A percentile compares a stretch with the other conserved stretches of the same genome.
phyloP scores from a whole-genome alignment of 331 rosid species.

The Malus hybrid region DNA sequence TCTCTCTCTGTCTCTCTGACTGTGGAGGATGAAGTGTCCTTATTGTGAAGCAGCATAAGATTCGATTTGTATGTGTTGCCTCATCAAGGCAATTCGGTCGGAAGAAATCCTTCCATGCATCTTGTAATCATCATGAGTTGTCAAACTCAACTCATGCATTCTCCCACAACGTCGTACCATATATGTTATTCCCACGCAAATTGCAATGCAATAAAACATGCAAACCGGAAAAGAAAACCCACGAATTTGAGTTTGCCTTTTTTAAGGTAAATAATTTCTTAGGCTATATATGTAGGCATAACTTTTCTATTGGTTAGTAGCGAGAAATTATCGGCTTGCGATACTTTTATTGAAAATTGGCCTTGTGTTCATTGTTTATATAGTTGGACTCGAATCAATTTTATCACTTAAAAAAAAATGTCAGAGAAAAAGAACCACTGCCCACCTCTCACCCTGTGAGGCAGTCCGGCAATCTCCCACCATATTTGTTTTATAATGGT shows the following conservation, averaged over 20 bases:
- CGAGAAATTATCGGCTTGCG: too few relatives aligned
- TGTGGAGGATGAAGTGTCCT: background rate
- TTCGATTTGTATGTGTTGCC: constrained; percentile 9
- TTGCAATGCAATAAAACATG: too few relatives aligned
- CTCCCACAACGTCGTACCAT: constrained; percentile 5
- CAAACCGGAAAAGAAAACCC: background rate
- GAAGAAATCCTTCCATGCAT: constrained; percentile 17
- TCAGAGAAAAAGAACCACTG: too few relatives aligned
- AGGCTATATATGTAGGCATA: background rate
- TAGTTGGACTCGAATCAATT: too few relatives aligned
- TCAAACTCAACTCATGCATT: constrained; percentile 4
- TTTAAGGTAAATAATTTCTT: too few relatives aligned
- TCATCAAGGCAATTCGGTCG: constrained; percentile 15
- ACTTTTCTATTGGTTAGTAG: background rate
- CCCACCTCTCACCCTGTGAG: too few relatives aligned
- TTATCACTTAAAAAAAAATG: too few relatives aligned
- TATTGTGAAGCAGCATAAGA: constrained; percentile 5
- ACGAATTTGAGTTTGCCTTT: background rate
- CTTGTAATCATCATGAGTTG: constrained; percentile 6
- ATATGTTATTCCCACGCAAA: background rate
- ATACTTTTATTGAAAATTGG: too few relatives aligned
- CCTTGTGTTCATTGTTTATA: too few relatives aligned
- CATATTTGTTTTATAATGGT: too few relatives aligned
- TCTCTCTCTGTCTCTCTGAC: background rate
- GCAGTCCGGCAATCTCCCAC: too few relatives aligned